Base-by-base conservation (phyloP, 495 filamentous ascomycete genomes). In the Pyrenula aspistea region DNA sequence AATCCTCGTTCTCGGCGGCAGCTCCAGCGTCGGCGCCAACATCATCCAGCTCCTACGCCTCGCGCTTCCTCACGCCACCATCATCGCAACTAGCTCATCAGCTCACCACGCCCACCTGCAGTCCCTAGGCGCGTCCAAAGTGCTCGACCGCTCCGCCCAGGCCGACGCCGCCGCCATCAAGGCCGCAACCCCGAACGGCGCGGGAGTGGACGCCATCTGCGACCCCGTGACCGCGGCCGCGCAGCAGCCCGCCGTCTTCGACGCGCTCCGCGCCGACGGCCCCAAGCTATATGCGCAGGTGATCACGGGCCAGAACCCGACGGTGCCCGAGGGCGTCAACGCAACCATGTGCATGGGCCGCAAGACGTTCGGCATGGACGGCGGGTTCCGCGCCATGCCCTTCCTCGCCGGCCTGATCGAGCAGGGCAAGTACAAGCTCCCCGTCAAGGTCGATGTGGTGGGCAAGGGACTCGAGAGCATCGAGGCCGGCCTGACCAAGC, bases 11-110 rank as follows among this genome's bases (percentile, higher is more conserved):
- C 56, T 77, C 0, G 74, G 74, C 53, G 74, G 71, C 20, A 68
- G 67, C 57, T 75, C 74, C 2, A 67, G 61, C 20, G 62, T 74
- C 19, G 74, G 73, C 31, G 61, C 67, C 2, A 62, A 60, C 10
- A 68, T 67, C 8, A 67, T 75, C 51, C 73, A 75, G 55, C 67
- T 75, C 19, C 62, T 76, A 8, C 70, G 73, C 23, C 69, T 73
- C 19, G 61, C 64, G 15, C 42, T 62, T 23, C 71, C 67, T 10
- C 47, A 51, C 11, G 63, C 62, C 10, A 64, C 56, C 8, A 69
- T 77, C 42, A 61, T 76, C 21, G 56, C 67, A 1, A 75, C 71
- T 23, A 73, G 71, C 59, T 73, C 71, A 0, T 53, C 63, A 0
- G 31, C 49, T 10, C 66, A 76, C 51, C 62, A 72, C 58, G 59